A percentile compares a stretch with the other conserved stretches of the same genome.
Evolutionary conservation across 1,284 basidiomycete species (phyloP).

Genomic region (Phellinidium pouzarii): DNA sequence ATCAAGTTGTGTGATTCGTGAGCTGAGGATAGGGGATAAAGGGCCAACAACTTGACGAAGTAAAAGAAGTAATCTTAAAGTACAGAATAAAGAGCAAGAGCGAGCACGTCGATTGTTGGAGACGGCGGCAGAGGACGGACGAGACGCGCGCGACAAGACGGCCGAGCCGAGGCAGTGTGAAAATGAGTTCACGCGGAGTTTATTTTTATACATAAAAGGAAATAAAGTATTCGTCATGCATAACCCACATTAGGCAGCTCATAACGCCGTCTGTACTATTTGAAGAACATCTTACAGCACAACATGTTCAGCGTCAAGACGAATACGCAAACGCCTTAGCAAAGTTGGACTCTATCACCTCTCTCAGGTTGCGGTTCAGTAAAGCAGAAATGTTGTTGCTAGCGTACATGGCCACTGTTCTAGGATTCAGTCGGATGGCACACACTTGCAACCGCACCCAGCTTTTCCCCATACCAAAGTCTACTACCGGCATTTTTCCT

Average conservation of each 20-base stretch:
- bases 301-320: no score
- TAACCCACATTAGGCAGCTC: no score
- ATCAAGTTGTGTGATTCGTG: slow-evolving; percentile 1
- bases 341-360: no score
- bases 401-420: no score
- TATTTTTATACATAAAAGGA: not conserved
- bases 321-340: no score
- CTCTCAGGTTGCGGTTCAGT: no score
- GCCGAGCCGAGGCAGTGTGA: not conserved
- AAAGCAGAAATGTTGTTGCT: no score
- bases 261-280: no score
- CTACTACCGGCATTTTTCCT: not conserved
- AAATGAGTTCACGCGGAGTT: not conserved
- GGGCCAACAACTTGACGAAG: not conserved
- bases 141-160: not conserved
- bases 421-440: no score
- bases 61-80: not conserved
- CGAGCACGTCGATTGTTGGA: not conserved
- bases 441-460: no score
- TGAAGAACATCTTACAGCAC: no score
- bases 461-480: not conserved
- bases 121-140: not conserved
- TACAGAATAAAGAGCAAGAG: not conserved
- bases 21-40: not conserved
- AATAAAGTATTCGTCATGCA: not conserved